Evolutionary conservation across 2,329 filamentous ascomycete genomes (phyloP).

Genomic region (Aspergillus ustus): DNA sequence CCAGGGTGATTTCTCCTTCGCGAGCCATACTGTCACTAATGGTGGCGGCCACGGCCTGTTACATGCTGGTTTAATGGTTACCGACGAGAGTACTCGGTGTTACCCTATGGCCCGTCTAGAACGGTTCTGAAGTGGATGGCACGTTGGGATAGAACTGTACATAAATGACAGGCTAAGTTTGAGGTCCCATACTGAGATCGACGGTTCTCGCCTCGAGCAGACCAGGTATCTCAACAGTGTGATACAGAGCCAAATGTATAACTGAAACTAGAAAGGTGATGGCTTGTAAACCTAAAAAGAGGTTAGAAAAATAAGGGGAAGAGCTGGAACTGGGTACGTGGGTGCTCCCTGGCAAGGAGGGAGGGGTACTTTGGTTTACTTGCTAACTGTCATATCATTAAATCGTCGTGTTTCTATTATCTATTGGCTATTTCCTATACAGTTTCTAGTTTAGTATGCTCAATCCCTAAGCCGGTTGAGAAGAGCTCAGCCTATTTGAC

Average conservation of each 20-base stretch:
- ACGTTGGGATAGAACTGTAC: background rate
- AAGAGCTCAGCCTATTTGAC: background rate
- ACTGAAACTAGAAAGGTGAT: background rate
- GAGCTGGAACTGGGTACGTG: too few species aligned
- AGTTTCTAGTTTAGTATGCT: background rate
- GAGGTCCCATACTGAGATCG: background rate
- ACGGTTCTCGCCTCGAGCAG: background rate
- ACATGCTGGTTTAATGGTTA: too few species aligned
- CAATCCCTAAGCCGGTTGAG: background rate
- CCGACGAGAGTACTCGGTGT: background rate
- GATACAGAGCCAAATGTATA: background rate
- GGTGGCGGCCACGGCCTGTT: too few species aligned
- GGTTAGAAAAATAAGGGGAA: background rate
- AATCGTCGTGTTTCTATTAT: background rate
- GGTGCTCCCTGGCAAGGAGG: too few species aligned
- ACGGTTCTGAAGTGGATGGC: background rate
- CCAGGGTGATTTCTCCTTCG: background rate
- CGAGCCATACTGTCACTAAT: background rate
- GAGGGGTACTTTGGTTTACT: too few species aligned
- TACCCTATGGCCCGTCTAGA: background rate
- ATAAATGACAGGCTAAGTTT: background rate
- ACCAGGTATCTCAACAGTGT: background rate
- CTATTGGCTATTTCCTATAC: background rate
- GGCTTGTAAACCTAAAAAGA: background rate
- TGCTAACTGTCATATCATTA: background rate